phyloP scores from a whole-genome alignment of 139 green algal species.

The Closterium sp. region DNA sequence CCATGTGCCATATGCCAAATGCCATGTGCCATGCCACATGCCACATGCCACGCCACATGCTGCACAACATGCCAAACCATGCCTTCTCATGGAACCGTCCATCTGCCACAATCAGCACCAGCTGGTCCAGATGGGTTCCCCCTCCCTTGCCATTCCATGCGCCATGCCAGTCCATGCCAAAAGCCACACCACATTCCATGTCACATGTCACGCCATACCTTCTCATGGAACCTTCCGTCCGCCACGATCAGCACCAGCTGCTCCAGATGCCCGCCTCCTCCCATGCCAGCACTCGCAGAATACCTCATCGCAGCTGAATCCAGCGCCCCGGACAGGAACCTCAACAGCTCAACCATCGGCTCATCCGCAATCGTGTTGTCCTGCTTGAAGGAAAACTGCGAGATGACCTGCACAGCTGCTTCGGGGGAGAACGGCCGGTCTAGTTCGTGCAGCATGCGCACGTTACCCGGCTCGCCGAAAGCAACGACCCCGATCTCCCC shows the following conservation, averaged over 20 bases:
- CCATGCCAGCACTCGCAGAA: not conserved
- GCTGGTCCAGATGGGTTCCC: slow-evolving; percentile 72
- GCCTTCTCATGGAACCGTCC: slow-evolving; percentile 97
- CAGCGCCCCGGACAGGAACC: slow-evolving; percentile 70
- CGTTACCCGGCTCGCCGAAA: slow-evolving; percentile 77
- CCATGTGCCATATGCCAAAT: too few species aligned
- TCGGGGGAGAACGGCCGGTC: slow-evolving; percentile 80
- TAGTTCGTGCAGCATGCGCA: slow-evolving; percentile 78
- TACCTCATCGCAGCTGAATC: slow-evolving; percentile 56
- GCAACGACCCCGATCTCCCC: slow-evolving; percentile 87
- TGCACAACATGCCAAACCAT: not conserved
- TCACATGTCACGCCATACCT: slow-evolving; percentile 57
- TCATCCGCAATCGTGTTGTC: slow-evolving; percentile 94
- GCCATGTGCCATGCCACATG: too few species aligned
- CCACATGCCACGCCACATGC: too few species aligned
- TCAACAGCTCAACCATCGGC: slow-evolving; percentile 85
- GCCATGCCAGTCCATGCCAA: too few species aligned
- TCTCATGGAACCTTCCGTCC: slow-evolving; percentile 97
- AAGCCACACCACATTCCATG: too few species aligned
- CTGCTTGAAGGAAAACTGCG: slow-evolving; percentile 58
- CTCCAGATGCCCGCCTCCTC: slow-evolving; percentile 59
- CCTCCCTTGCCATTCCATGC: not conserved
- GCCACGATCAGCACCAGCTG: slow-evolving; percentile 97
- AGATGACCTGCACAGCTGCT: slow-evolving; percentile 64
- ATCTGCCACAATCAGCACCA: slow-evolving; percentile 95